Base-by-base conservation (phyloP, 495 filamentous ascomycete species). In the Parachaetomium inaequale region DNA sequence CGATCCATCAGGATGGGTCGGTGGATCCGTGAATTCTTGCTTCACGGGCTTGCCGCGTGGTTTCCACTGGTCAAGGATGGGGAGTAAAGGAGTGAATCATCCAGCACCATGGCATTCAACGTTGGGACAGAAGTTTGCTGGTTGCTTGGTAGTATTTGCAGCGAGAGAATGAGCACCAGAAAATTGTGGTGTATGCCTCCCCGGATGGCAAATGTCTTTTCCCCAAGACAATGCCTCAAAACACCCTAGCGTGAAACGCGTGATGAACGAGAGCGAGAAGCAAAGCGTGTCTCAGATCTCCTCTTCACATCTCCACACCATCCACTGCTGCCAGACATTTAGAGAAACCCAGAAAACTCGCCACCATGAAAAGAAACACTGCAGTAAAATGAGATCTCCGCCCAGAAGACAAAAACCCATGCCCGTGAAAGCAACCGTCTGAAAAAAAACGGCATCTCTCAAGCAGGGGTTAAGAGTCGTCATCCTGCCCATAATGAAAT, bases 81-180 rank as follows among this genome's bases (percentile, higher is more conserved):
- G 2, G 15, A 11, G 45, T 47, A 21, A 10, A 28, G 17, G 17
- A n/a, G 7, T 31, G 2, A 32, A 17, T 26, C 36, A 8, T 11
- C 7, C 7, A n/a, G 14, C 26, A 51, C 21, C 28, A 31, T 14
- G 26, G 3, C 7, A 34, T 54, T 14, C 32, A 23, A 34, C n/a
- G n/a, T 38, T 36, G 29, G 31, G 51, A 54, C 29, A 38, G 34
- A 26, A 21, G 15, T 45, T 45, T 45, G 59, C 59, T 55, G 52
- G 51, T 55, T 55, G 59, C 52, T 49, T 49, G 59, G 53, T 62
- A 47, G 46, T 62, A 55, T 62, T n/a, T 62, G 29, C 19, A 58
- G 49, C 31, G 61, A 58, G 61, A 25, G 61, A 58, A 63, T 63
- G 61, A 63, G 61, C 61, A 58, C 61, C 46, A 58, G 54, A 11